Evolutionary conservation across 352 stramenopile genomes (phyloP).

Genomic region (Phytophthora macrochlamydospora): DNA sequence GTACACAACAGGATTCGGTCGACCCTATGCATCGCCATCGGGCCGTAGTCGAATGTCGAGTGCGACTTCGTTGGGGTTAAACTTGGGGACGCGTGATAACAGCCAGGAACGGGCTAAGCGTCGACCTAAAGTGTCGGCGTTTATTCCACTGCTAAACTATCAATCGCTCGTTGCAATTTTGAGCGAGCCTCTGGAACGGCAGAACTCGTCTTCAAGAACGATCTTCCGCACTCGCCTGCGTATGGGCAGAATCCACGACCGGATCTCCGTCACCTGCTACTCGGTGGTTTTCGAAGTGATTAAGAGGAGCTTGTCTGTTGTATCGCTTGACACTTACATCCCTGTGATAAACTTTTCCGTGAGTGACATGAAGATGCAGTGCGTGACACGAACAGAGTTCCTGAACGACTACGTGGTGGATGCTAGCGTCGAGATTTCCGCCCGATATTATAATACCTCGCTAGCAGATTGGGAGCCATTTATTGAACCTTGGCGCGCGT

Average conservation of each 20-base stretch:
- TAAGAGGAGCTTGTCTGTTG: conserved; percentile 87
- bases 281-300: conserved; percentile 90
- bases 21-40: conserved; percentile 53
- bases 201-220: conserved; percentile 38
- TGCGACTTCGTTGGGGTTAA: conserved; percentile 61
- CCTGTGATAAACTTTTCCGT: conserved; percentile 90
- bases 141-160: conserved; percentile 75
- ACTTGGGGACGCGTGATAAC: conserved; percentile 31
- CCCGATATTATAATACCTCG: conserved; percentile 89
- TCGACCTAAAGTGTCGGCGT: conserved; percentile 50
- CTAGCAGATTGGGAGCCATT: conserved; percentile 90
- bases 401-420: conserved; percentile 66
- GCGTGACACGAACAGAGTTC: conserved; percentile 74
- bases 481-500: conserved; percentile 83
- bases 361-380: conserved; percentile 82
- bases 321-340: conserved; percentile 90
- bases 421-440: conserved; percentile 80
- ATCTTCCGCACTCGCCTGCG: conserved; percentile 72
- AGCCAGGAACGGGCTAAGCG: conserved; percentile 40
- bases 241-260: conserved; percentile 76
- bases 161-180: conserved; percentile 72
- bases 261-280: conserved; percentile 68
- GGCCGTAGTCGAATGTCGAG: conserved; percentile 73
- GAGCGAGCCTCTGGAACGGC: conserved; percentile 44
- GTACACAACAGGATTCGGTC: conserved; percentile 70